Percentiles rank a stretch among this genome's conserved stretches.
phyloP scores from a whole-genome alignment of 1,284 basidiomycete genomes.

The Takashimella tepidaria region DNA sequence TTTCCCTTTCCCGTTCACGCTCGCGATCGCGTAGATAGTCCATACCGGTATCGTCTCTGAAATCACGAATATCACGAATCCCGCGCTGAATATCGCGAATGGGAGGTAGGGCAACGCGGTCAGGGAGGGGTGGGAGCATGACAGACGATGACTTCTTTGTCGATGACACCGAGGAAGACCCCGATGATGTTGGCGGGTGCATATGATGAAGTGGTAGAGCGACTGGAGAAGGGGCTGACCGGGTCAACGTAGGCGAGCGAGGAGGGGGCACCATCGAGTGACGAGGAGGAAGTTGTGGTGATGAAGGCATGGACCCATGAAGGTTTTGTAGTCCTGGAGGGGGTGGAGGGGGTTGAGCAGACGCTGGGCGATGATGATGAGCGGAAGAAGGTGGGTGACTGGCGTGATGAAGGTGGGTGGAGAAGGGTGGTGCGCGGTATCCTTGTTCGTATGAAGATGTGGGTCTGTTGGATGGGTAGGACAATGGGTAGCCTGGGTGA shows the following conservation, averaged over 20 bases:
- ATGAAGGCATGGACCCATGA: too few relatives aligned
- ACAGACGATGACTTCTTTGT: background rate
- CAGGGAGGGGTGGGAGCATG: background rate
- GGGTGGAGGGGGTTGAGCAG: too few relatives aligned
- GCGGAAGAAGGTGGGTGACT: background rate
- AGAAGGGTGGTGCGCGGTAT: background rate
- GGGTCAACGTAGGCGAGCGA: background rate
- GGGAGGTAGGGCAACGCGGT: slow-evolving; percentile 1
- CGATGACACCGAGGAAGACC: background rate
- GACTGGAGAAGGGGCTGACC: too few relatives aligned
- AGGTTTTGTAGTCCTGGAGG: too few relatives aligned
- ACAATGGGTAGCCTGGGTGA: background rate
- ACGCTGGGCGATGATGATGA: too few relatives aligned
- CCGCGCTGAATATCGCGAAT: slow-evolving; percentile 6
- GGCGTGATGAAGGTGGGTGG: background rate
- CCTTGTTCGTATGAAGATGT: too few relatives aligned
- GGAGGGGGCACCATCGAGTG: background rate
- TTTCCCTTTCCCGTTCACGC: background rate
- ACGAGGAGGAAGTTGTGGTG: background rate
- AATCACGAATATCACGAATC: slow-evolving; percentile 4
- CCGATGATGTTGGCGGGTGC: background rate
- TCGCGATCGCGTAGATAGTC: background rate
- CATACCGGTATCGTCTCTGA: background rate
- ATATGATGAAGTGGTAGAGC: too few relatives aligned
- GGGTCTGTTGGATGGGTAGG: slow-evolving; percentile 1